phyloP scores from a whole-genome alignment of 768 basidiomycete genomes.

The Tricholoma matsutake region DNA sequence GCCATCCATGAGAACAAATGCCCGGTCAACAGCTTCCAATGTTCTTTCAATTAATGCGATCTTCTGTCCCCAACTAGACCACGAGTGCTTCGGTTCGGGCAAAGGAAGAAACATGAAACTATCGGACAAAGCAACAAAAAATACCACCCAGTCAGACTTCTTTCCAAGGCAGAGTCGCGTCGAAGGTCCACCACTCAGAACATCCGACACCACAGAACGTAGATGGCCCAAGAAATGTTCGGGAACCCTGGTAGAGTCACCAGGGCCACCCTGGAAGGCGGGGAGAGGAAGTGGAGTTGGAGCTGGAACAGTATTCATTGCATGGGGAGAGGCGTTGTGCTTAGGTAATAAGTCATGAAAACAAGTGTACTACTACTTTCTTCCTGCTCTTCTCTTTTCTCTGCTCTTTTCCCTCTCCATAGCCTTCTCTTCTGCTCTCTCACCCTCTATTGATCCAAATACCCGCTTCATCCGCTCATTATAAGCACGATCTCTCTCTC shows the following conservation, averaged over 20 bases:
- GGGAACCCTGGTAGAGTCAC: slow-evolving; percentile 36
- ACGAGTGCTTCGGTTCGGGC: slow-evolving; percentile 41
- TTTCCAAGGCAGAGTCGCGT: slow-evolving; percentile 22
- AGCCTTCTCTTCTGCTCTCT: slow-evolving; percentile 93
- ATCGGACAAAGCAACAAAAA: slow-evolving; percentile 51
- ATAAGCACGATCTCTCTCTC: slow-evolving; percentile 81
- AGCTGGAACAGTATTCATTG: slow-evolving; percentile 20
- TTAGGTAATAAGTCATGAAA: not conserved
- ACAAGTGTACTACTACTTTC: slow-evolving; percentile 43
- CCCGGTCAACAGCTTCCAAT: slow-evolving; percentile 51
- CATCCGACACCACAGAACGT: slow-evolving; percentile 33
- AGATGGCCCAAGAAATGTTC: slow-evolving; percentile 41
- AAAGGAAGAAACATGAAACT: slow-evolving; percentile 55
- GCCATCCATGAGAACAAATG: slow-evolving; percentile 46
- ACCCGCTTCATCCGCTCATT: slow-evolving; percentile 82
- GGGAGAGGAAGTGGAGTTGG: slow-evolving; percentile 30
- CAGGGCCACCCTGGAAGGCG: slow-evolving; percentile 27
- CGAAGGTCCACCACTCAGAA: slow-evolving; percentile 6
- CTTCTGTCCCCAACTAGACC: slow-evolving; percentile 56
- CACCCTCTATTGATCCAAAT: slow-evolving; percentile 72
- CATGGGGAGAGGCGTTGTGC: not conserved
- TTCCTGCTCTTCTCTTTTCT: slow-evolving; percentile 74
- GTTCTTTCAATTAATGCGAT: slow-evolving; percentile 51
- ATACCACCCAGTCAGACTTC: slow-evolving; percentile 44
- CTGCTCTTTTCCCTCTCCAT: slow-evolving; percentile 80